A percentile compares a stretch with the other conserved stretches of the same genome.
phyloP scores from a whole-genome alignment of 495 filamentous ascomycete species.

The Talaromyces nanjingensis region DNA sequence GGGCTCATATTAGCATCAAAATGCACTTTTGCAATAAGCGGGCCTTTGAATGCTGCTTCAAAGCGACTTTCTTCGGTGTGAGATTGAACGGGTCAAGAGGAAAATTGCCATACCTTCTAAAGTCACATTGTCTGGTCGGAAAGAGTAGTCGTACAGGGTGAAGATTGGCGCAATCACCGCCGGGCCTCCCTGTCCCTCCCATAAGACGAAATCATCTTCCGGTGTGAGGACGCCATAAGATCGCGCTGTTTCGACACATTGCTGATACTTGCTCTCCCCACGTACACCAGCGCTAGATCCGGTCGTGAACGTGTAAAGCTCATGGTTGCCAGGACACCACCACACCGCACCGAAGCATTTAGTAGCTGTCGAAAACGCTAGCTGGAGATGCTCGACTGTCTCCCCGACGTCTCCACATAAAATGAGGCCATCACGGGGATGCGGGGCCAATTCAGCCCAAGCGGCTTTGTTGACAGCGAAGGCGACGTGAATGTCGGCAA shows the following conservation, averaged over 20 bases:
- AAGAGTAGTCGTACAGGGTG: conserved; percentile 10
- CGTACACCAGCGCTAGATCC: conserved; percentile 5
- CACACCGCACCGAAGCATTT: conserved; percentile 8
- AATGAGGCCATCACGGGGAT: conserved; percentile 9
- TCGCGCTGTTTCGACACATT: conserved; percentile 9
- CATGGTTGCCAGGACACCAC: conserved; percentile 11
- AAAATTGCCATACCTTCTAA: conserved; percentile 1
- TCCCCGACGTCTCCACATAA: conserved; percentile 9
- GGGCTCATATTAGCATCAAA: not conserved
- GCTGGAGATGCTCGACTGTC: conserved; percentile 6
- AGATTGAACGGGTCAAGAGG: not conserved
- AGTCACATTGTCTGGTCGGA: conserved; percentile 6
- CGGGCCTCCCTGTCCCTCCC: conserved; percentile 7
- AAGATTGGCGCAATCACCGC: conserved; percentile 9
- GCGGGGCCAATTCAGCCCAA: conserved; percentile 5
- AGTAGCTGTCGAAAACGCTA: conserved; percentile 6
- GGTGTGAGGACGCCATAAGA: conserved; percentile 6
- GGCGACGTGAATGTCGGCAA: conserved; percentile 7
- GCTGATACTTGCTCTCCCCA: conserved; percentile 8
- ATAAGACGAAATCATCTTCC: conserved; percentile 7
- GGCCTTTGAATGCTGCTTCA: not conserved
- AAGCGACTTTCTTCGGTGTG: not conserved
- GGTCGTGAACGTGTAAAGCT: conserved; percentile 7
- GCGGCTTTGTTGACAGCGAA: not conserved
- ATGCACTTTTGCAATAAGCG: not conserved